Evolutionary conservation across 768 basidiomycete species (phyloP).

Genomic region (Xerocomellus intermedius): DNA sequence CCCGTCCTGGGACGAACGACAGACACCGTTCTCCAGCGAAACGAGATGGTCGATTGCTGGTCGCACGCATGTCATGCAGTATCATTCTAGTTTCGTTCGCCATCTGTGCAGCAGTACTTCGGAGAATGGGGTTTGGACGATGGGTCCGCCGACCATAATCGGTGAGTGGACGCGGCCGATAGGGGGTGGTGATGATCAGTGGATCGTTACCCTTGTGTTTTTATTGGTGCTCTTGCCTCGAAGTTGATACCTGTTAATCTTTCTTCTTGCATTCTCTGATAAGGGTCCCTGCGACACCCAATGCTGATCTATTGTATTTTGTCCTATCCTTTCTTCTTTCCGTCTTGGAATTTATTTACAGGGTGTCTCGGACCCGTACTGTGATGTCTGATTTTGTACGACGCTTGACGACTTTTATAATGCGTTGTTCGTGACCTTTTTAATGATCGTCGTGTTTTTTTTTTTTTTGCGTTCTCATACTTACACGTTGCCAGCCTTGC

Average conservation of each 20-base stretch:
- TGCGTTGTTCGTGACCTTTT: background rate
- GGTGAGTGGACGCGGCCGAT: background rate
- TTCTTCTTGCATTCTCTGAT: background rate
- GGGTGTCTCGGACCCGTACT: background rate
- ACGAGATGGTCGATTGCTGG: background rate
- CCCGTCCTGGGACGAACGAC: background rate
- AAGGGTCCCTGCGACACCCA: background rate
- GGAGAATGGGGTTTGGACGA: slow-evolving; percentile 24
- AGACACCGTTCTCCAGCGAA: slow-evolving; percentile 4
- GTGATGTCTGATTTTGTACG: background rate
- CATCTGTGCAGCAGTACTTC: slow-evolving; percentile 26
- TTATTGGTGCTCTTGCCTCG: background rate
- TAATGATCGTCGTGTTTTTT: background rate
- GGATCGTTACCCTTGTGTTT: background rate
- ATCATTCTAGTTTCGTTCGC: slow-evolving; percentile 29
- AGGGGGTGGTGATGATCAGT: background rate
- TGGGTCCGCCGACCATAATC: slow-evolving; percentile 24
- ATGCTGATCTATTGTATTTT: background rate
- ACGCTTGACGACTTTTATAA: slow-evolving; percentile 4
- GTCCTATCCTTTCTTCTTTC: background rate
- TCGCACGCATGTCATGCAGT: slow-evolving; percentile 20
- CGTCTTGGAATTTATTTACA: background rate
- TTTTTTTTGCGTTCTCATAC: background rate
- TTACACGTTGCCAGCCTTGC: background rate
- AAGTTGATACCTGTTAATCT: background rate